phyloP scores from a whole-genome alignment of 192 early-diverging fungal genomes.

The Pilaira anomala region DNA sequence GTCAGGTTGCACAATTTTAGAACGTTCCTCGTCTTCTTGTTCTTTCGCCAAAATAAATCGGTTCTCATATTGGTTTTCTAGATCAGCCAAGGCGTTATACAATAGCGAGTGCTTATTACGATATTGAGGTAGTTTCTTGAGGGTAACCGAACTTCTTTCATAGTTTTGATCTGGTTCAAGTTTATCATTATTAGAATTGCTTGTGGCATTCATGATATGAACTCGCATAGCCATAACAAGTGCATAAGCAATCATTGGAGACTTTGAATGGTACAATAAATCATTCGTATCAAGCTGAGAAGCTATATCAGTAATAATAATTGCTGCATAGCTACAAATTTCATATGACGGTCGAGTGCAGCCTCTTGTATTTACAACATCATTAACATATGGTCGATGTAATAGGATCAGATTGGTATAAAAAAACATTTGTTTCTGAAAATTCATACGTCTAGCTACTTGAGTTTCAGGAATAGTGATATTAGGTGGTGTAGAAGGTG shows the following conservation, averaged over 20 bases:
- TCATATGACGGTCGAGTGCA: conserved; percentile 28
- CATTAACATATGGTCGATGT: conserved; percentile 51
- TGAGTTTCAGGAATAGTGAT: not conserved
- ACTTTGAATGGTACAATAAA: conserved; percentile 40
- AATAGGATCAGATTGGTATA: conserved; percentile 43
- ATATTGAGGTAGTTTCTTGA: not conserved
- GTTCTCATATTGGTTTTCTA: not conserved
- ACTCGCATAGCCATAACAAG: conserved; percentile 46
- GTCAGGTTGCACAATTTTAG: too few relatives aligned
- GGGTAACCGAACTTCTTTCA: not conserved
- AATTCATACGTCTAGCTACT: conserved; percentile 22
- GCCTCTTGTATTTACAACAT: conserved; percentile 30
- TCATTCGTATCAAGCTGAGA: conserved; percentile 29
- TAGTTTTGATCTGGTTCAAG: conserved; percentile 1
- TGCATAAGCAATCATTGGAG: conserved; percentile 45
- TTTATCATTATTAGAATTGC: not conserved
- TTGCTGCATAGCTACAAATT: conserved; percentile 47
- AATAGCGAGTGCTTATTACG: not conserved
- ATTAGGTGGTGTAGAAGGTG: conserved; percentile 10
- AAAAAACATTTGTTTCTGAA: conserved; percentile 31
- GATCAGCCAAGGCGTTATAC: not conserved
- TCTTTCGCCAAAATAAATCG: too few relatives aligned
- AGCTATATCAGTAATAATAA: conserved; percentile 40
- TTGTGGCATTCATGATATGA: conserved; percentile 26
- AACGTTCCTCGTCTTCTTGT: too few relatives aligned